These are phyloP conservation scores for Pachysandra terminalis DNA, from an alignment of 164 flowering plant genomes.

Conservation along the genomic window DNA sequence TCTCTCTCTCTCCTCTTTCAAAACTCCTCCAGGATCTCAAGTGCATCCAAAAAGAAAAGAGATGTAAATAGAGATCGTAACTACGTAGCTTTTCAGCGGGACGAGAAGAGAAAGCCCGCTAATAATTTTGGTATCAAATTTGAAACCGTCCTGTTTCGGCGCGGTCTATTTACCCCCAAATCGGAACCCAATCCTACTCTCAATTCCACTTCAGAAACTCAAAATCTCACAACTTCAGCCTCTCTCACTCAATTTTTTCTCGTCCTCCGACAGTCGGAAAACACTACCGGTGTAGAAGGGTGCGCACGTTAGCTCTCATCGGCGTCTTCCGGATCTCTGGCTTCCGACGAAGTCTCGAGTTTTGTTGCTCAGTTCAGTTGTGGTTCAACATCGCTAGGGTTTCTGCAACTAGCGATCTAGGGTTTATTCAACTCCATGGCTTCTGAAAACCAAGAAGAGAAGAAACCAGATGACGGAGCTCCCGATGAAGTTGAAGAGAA, in stretches of 20 bases:
- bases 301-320: background rate
- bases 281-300: background rate
- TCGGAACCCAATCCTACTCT: background rate
- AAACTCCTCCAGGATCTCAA: background rate
- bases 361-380: background rate
- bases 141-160: conserved; percentile 11
- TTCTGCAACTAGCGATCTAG: background rate
- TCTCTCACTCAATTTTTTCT: too few relatives aligned
- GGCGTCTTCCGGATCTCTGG: background rate
- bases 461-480: conserved; percentile 15
- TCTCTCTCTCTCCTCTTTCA: too few relatives aligned
- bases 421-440: conserved; percentile 15
- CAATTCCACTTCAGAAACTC: background rate
- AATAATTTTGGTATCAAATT: conserved; percentile 10
- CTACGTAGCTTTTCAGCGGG: background rate
- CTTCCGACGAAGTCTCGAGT: background rate
- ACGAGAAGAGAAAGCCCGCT: conserved; percentile 3
- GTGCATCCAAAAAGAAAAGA: background rate
- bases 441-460: conserved; percentile 32
- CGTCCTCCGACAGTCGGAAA: background rate
- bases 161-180: conserved; percentile 1
- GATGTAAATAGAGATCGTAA: background rate
- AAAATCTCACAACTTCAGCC: too few relatives aligned
- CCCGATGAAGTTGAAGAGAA: conserved; percentile 16
- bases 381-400: background rate